Percentiles rank a stretch among this genome's conserved stretches.
Conservation (phyloP, 192 early-diverging fungal genomes). For the Cladochytrium replicatum region DNA sequence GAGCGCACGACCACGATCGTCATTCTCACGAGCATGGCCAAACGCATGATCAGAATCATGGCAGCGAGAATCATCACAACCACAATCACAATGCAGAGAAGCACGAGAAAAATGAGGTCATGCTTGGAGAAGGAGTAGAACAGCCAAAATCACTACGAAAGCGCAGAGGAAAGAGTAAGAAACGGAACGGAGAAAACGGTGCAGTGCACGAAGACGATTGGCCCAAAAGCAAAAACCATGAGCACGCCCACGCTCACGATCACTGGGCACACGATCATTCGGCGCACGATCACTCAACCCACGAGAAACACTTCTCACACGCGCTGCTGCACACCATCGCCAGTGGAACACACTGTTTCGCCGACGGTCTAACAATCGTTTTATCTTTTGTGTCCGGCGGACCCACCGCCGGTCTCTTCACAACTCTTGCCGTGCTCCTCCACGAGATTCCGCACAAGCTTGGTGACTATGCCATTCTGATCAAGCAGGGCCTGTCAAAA, state of each 20-base stretch:
- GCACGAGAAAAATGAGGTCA: slow-evolving; percentile 18
- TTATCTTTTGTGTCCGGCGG: slow-evolving; percentile 74
- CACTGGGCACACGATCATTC: too few species aligned
- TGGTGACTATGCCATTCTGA: slow-evolving; percentile 79
- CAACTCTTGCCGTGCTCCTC: slow-evolving; percentile 76
- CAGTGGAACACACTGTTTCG: slow-evolving; percentile 75
- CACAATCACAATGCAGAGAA: slow-evolving; percentile 17
- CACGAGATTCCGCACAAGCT: slow-evolving; percentile 87
- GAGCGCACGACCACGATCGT: slow-evolving; percentile 44
- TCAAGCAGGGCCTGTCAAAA: slow-evolving; percentile 69
- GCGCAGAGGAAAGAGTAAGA: slow-evolving; percentile 10
- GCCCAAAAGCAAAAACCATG: slow-evolving; percentile 3
- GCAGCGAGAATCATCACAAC: slow-evolving; percentile 20
- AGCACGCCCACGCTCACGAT: slow-evolving; percentile 25
- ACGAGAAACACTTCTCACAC: slow-evolving; percentile 55
- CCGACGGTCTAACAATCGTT: slow-evolving; percentile 75
- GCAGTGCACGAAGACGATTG: slow-evolving; percentile 30
- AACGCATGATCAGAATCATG: slow-evolving; percentile 26
- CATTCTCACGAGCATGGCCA: slow-evolving; percentile 41
- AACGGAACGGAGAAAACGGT: slow-evolving; percentile 8
- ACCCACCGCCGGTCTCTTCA: slow-evolving; percentile 74
- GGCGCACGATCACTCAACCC: too few species aligned
- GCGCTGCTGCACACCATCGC: slow-evolving; percentile 78
- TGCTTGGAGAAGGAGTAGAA: slow-evolving; percentile 5
- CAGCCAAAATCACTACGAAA: slow-evolving; percentile 6